Base-by-base conservation (phyloP, 2,329 filamentous ascomycete species). In the Talaromyces sp. region DNA sequence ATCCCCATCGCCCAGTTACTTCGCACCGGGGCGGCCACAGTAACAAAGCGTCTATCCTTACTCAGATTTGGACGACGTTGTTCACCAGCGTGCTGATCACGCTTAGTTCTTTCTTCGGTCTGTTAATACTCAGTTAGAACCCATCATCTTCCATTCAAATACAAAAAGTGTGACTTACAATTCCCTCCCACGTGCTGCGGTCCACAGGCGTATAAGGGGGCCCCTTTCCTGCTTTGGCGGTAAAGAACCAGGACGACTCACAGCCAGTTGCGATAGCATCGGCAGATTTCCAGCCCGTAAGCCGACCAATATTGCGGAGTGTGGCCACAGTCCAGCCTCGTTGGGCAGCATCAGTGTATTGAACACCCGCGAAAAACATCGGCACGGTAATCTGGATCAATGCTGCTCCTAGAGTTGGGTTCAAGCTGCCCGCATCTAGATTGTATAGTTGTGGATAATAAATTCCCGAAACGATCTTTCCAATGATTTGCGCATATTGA, bases 221-320 rank as follows among this genome's bases (percentile, higher is more conserved):
- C 0, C 92, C 93, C 53, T 86, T 83, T 0, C 90, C 90, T 67
- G 89, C 80, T 64, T 88, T 84, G 3, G 85, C 89, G 0, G 89
- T 87, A 70, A 88, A 90, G 62, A 85, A 82, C 95, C 95, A 99
- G 0, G 87, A 84, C 2, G 87, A 88, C 74, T 98, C 93, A 73
- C 92, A 96, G 1, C 92, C 92, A 55, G 85, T 82, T 0, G 91
- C 91, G 65, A 97, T 93, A 47, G 92, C 86, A 36, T 86, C 84
- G 1, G 92, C 90, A 1, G 89, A 92, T 68, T 92, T 89, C 90
- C 92, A 97, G 0, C 95, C 95, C 0, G 92, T 96, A 8, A 95
- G 81, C 1, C 88, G 85, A 2, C 89, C 85, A 44, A 96, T 88
- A 67, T 92, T 88, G 67, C 87, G 84, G 60, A 97, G 82, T 30